Percentiles rank a stretch among this genome's conserved stretches.
These are phyloP conservation scores for Porcisia deanei DNA, from an alignment of 208 protist species.

Conservation along the genomic window DNA sequence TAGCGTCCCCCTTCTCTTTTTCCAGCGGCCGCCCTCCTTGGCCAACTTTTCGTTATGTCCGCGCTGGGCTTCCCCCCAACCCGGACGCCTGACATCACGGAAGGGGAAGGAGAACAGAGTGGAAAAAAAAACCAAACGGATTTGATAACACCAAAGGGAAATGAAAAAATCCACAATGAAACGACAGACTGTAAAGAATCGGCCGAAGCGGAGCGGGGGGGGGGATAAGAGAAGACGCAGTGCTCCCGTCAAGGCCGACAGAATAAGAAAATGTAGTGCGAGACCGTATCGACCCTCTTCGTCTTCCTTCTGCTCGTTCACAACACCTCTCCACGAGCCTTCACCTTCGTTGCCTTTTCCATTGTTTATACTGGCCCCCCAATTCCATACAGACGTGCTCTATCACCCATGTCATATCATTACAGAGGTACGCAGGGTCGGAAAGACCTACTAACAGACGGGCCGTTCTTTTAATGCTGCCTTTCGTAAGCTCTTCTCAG, in stretches of 20 bases:
- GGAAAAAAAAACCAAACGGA: neutral
- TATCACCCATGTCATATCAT: neutral
- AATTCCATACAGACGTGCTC: neutral
- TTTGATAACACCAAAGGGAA: neutral
- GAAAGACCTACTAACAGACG: constrained; percentile 7
- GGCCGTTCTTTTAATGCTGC: neutral
- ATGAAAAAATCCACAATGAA: neutral
- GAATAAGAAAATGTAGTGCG: neutral
- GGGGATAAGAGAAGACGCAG: neutral
- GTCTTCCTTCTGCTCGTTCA: neutral
- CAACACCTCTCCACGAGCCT: neutral
- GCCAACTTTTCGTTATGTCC: neutral
- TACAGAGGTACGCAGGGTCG: neutral
- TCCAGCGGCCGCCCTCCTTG: neutral
- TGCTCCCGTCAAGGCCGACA: too few species aligned
- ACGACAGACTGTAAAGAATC: neutral
- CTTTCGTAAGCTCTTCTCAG: neutral
- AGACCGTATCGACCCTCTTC: neutral
- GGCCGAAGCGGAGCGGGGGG: neutral
- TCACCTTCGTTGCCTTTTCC: neutral
- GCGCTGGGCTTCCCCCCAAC: neutral
- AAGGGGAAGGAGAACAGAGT: neutral
- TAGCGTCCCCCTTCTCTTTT: neutral
- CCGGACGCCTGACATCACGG: neutral
- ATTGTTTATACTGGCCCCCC: neutral